Evolutionary conservation across 164 flowering plant genomes (phyloP).

Genomic region (Chimonanthus salicifolius): DNA sequence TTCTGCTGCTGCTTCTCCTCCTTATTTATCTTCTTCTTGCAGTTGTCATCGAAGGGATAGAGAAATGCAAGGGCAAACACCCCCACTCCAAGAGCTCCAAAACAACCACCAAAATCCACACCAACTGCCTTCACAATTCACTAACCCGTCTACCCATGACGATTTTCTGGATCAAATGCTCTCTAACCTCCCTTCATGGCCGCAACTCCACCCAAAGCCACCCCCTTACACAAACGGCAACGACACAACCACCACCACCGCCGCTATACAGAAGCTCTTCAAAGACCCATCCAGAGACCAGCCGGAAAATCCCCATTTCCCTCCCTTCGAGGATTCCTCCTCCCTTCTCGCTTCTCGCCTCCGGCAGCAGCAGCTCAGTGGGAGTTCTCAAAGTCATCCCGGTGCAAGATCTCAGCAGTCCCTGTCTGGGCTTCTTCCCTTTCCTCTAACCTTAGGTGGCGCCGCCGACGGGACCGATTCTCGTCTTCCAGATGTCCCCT

Average conservation of each 20-base stretch:
- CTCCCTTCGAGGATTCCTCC: constrained; percentile 42
- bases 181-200: constrained; percentile 39
- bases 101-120: constrained; percentile 11
- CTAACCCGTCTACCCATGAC: constrained; percentile 36
- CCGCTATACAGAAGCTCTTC: constrained; percentile 14
- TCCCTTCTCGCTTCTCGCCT: constrained; percentile 53
- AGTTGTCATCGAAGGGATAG: background rate
- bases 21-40: background rate
- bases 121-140: constrained; percentile 20
- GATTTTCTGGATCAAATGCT: constrained; percentile 91
- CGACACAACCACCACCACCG: constrained; percentile 7
- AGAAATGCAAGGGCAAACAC: constrained; percentile 9
- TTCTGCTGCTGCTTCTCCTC: background rate
- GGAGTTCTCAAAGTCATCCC: background rate
- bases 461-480: constrained; percentile 12
- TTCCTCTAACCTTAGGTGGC: constrained; percentile 29
- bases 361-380: constrained; percentile 51
- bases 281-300: constrained; percentile 6
- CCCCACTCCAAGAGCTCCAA: constrained; percentile 1
- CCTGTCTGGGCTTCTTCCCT: constrained; percentile 25
- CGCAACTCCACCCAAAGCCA: constrained; percentile 27
- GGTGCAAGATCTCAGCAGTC: constrained; percentile 18
- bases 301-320: constrained; percentile 8
- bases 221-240: constrained; percentile 21
- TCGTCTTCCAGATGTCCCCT: background rate